Evolutionary conservation across 169 alveolate species (phyloP).

Genomic region (Eimeria necatrix): DNA sequence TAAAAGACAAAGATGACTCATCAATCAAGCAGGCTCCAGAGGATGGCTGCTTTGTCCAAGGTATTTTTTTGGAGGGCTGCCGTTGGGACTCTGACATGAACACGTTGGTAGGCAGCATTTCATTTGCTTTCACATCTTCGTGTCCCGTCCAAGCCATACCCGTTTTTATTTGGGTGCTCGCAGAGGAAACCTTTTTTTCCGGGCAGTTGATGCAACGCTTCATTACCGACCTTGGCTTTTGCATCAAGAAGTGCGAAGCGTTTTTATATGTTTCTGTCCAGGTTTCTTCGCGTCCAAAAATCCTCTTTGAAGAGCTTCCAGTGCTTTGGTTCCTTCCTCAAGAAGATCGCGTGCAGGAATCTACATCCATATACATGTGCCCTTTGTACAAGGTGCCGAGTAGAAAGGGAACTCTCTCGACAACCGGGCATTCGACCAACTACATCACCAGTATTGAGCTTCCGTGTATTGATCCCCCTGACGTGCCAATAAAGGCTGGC

Average conservation of each 20-base stretch:
- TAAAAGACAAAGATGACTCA: constrained; percentile 42
- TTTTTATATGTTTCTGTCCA: constrained; percentile 78
- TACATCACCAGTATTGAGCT: constrained; percentile 94
- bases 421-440: constrained; percentile 97
- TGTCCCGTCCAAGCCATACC: no score
- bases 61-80: constrained; percentile 96
- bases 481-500: constrained; percentile 96
- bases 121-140: background rate
- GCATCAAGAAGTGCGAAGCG: no score
- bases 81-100: constrained; percentile 88
- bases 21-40: constrained; percentile 83
- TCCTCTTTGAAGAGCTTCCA: constrained; percentile 95
- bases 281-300: constrained; percentile 90
- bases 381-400: constrained; percentile 94
- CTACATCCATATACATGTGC: constrained; percentile 89
- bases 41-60: constrained; percentile 94
- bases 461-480: constrained; percentile 92
- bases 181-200: no score
- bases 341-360: constrained; percentile 89
- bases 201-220: no score
- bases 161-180: background rate
- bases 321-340: constrained; percentile 93
- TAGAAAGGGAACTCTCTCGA: constrained; percentile 95
- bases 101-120: constrained; percentile 54
- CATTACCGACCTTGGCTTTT: no score